phyloP scores from a whole-genome alignment of 2,329 filamentous ascomycete genomes.

The Sporothrix brasiliensis region DNA sequence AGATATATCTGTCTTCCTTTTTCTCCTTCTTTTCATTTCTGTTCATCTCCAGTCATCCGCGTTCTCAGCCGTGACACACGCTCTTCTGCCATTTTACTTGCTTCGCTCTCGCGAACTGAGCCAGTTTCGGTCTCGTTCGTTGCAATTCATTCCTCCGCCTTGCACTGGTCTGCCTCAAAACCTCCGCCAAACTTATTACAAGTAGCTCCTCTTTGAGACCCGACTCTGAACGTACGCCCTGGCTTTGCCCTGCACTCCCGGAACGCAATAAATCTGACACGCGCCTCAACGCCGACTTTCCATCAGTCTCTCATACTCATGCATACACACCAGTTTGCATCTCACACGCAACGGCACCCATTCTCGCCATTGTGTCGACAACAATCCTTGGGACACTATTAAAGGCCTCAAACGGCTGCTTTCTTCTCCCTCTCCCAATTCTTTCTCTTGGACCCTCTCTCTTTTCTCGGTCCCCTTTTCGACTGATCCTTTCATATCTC shows the following conservation, averaged over 20 bases:
- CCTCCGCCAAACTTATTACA: not conserved
- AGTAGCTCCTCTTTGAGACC: not conserved
- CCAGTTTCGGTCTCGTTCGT: not conserved
- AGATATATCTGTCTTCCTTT: not conserved
- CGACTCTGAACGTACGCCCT: not conserved
- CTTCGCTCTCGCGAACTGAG: not conserved
- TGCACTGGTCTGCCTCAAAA: not conserved
- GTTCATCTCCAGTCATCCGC: not conserved
- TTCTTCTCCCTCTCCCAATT: not conserved
- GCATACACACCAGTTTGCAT: not conserved
- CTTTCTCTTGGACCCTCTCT: not conserved
- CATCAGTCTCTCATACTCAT: not conserved
- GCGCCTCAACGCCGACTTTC: not conserved
- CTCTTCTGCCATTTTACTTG: not conserved
- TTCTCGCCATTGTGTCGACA: not conserved
- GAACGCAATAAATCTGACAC: constrained; percentile 3
- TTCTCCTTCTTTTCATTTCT: not conserved
- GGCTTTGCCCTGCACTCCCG: not conserved
- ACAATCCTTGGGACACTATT: not conserved
- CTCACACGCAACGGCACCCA: not conserved
- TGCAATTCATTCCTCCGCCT: not conserved
- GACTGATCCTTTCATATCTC: not conserved
- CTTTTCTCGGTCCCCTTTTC: not conserved
- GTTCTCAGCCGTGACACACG: not conserved
- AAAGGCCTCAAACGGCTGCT: constrained; percentile 3